Base-by-base conservation (phyloP, 768 basidiomycete species). In the Leccinum truebloodii region DNA sequence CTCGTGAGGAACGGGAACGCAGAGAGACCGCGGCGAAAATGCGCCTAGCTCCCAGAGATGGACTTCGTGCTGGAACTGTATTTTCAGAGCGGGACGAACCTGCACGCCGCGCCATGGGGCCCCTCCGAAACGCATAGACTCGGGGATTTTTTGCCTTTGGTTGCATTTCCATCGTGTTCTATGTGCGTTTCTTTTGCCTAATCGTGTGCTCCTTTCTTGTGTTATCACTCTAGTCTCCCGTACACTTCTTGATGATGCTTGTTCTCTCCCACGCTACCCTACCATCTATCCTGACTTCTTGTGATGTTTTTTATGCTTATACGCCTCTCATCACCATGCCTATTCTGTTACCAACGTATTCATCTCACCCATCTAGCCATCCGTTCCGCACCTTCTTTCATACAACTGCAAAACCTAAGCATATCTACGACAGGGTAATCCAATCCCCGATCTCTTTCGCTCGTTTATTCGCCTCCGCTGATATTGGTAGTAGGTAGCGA, bases 51-150 rank as follows among this genome's bases (percentile, higher is more conserved):
- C 34, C 61, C 35, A 66, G 50, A 39, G 67, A 74, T 24, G 74
- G 74, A 18, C 66, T 74, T 1, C 74, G 72, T 2, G 70, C 74
- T 1, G 73, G 73, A 4, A 74, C 73, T 20, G 51, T 74, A 32
- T 54, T 65, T 30, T 13, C 63, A 0, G 72, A 75, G 34, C 66
- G 67, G 46, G 74, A 74, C 32, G 69, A 71, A 37, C 74, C 73
- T 26, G 63, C 60, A 16, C 69, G 72, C 30, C 58, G 73, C 18
- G 73, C 73, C n/a, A 63, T 74, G 62, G 74, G 73, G 6, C 74
- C 73, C 24, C 46, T 50, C 30, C 68, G 70, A 37, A 66, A 66
- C 18, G 52, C 63, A 49, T 71, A 65, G 37, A 37, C 13, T 35
- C n/a, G 5, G 20, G 12, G 9, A 3, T 18, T 30, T 34, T 13